Evolutionary conservation across 352 stramenopile species (phyloP).

Genomic region (Phytophthora ramorum): DNA sequence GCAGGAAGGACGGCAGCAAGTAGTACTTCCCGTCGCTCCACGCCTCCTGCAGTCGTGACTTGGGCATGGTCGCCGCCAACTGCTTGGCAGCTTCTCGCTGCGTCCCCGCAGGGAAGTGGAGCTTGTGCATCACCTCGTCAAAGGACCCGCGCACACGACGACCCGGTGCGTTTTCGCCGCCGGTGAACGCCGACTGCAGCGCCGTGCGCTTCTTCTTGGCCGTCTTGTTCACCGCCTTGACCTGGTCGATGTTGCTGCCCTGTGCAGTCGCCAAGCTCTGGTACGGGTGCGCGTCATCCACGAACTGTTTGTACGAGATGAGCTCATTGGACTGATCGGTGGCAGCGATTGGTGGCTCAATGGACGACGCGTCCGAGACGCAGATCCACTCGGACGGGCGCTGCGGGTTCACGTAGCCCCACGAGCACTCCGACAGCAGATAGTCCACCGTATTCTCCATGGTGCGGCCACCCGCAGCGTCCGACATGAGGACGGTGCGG

Average conservation of each 20-base stretch:
- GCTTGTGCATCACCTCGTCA: constrained; percentile 72
- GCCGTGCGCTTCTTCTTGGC: constrained; percentile 83
- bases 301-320: constrained; percentile 88
- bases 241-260: constrained; percentile 45
- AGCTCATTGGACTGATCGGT: constrained; percentile 18
- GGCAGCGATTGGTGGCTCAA: constrained; percentile 37
- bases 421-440: constrained; percentile 83
- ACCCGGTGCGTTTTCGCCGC: constrained; percentile 49
- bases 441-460: constrained; percentile 92
- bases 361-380: constrained; percentile 60
- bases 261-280: constrained; percentile 46
- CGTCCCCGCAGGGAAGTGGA: constrained; percentile 67
- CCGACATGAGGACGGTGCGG: constrained; percentile 90
- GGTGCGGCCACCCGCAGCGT: constrained; percentile 84
- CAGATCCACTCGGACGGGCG: constrained; percentile 58
- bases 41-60: constrained; percentile 68
- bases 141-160: constrained; percentile 55
- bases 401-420: constrained; percentile 58
- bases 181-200: constrained; percentile 81
- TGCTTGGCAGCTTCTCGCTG: constrained; percentile 59
- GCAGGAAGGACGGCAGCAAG: constrained; percentile 81
- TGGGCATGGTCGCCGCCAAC: constrained; percentile 48
- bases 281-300: constrained; percentile 78
- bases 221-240: constrained; percentile 80
- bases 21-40: constrained; percentile 83